Percentiles rank a stretch among this genome's conserved stretches.
phyloP scores from a whole-genome alignment of 805 yeast genomes.

The Candida khao-thaluensis region DNA sequence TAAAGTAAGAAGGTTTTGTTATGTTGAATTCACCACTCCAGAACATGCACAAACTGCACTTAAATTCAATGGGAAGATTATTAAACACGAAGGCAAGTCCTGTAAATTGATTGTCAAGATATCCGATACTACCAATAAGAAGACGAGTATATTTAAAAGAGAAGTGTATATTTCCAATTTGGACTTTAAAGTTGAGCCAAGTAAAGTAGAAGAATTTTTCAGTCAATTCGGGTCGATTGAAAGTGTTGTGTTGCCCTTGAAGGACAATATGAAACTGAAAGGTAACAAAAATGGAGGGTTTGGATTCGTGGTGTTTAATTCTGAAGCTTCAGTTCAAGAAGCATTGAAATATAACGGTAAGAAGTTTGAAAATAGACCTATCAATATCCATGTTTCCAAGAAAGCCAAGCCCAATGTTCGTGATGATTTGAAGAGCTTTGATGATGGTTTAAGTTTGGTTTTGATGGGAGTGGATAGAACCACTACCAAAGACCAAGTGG shows the following conservation, averaged over 20 bases:
- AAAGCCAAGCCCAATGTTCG: slow-evolving; percentile 4
- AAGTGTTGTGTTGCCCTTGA: slow-evolving; percentile 48
- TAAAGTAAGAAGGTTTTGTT: slow-evolving; percentile 61
- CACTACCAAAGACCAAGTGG: slow-evolving; percentile 32
- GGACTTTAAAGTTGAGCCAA: slow-evolving; percentile 44
- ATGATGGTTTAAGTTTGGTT: slow-evolving; percentile 15
- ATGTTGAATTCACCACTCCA: slow-evolving; percentile 52
- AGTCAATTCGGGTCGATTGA: slow-evolving; percentile 53
- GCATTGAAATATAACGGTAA: slow-evolving; percentile 46
- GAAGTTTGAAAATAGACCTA: slow-evolving; percentile 44
- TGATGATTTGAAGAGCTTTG: slow-evolving; percentile 14
- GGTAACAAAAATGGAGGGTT: slow-evolving; percentile 54
- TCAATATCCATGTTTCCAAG: slow-evolving; percentile 41
- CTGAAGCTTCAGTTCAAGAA: slow-evolving; percentile 42
- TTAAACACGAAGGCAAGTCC: slow-evolving; percentile 20
- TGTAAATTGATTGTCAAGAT: slow-evolving; percentile 54
- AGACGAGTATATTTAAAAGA: slow-evolving; percentile 11
- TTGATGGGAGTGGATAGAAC: slow-evolving; percentile 10
- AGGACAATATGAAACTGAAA: slow-evolving; percentile 27
- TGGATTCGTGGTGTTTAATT: slow-evolving; percentile 58
- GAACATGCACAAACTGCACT: slow-evolving; percentile 49
- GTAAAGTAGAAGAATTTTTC: slow-evolving; percentile 42
- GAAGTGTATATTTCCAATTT: slow-evolving; percentile 33
- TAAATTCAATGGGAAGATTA: slow-evolving; percentile 40
- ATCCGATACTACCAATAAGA: slow-evolving; percentile 53